Conservation (phyloP, 164 flowering plant species). For the Saururus chinensis region DNA sequence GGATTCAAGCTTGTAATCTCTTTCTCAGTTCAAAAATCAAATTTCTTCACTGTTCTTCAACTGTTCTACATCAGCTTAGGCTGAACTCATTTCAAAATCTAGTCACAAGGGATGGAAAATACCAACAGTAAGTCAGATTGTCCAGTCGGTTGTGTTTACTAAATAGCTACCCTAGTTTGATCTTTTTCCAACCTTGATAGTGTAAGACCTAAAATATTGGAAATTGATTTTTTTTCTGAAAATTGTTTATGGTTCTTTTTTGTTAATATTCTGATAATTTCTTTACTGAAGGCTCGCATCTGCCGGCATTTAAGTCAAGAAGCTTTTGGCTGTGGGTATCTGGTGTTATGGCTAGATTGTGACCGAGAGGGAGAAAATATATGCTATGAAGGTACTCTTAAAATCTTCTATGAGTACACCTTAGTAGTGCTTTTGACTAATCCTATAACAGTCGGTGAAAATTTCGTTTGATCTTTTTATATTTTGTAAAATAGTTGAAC, state of each 20-base stretch:
- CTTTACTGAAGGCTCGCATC: conserved; percentile 60
- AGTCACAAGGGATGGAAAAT: too few species aligned
- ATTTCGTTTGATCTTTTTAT: too few species aligned
- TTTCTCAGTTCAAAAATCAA: too few species aligned
- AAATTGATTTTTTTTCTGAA: not conserved
- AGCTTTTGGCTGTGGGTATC: conserved; percentile 70
- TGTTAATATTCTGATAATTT: conserved; percentile 4
- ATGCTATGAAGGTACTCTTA: conserved; percentile 83
- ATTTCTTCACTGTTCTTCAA: too few species aligned
- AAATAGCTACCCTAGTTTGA: not conserved
- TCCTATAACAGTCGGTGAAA: not conserved
- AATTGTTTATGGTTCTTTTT: not conserved
- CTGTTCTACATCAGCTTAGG: too few species aligned
- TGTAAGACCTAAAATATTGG: too few species aligned
- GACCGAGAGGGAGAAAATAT: conserved; percentile 99
- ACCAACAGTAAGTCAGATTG: too few species aligned
- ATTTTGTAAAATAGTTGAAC: too few species aligned
- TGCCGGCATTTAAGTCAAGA: conserved; percentile 80
- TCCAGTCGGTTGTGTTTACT: not conserved
- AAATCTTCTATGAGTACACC: not conserved
- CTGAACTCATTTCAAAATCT: too few species aligned
- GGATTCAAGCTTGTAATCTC: too few species aligned
- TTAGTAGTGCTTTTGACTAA: not conserved
- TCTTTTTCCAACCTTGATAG: not conserved
- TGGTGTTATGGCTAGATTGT: conserved; percentile 94